Evolutionary conservation across 257 asterid genomes (phyloP).

Genomic region (Solanum tarijense): DNA sequence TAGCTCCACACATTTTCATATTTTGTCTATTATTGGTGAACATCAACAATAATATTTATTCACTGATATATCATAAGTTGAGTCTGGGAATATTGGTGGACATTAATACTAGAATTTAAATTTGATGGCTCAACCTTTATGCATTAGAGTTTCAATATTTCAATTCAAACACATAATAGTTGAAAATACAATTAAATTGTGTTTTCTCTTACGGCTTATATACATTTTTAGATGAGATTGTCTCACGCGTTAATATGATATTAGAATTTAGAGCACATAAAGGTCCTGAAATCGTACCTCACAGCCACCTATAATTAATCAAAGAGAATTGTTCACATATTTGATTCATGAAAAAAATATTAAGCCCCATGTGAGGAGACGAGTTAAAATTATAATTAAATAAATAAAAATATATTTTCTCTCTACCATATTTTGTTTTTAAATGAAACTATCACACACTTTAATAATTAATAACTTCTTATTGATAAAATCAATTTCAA

Average conservation of each 20-base stretch:
- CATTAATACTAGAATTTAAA: not conserved
- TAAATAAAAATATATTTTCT: not conserved
- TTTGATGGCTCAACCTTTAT: not conserved
- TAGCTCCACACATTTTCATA: not conserved
- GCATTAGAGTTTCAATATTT: not conserved
- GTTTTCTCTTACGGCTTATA: not conserved
- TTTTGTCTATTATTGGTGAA: not conserved
- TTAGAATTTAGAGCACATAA: not conserved
- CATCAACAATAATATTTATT: not conserved
- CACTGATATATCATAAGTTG: not conserved
- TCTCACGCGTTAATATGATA: not conserved
- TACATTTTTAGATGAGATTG: not conserved
- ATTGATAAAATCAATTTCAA: not conserved
- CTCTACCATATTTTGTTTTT: not conserved
- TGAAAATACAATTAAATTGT: not conserved
- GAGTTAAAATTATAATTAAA: too few relatives aligned
- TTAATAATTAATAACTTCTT: not conserved
- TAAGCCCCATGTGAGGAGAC: not conserved
- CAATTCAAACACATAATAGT: not conserved
- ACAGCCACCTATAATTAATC: not conserved
- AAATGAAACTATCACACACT: not conserved
- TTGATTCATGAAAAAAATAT: too few relatives aligned
- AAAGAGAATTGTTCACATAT: not conserved
- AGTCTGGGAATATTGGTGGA: not conserved
- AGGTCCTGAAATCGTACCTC: not conserved